Percentiles rank a stretch among this genome's conserved stretches.
phyloP scores from a whole-genome alignment of 2,329 filamentous ascomycete genomes.

The Myriosclerotinia scirpicola region DNA sequence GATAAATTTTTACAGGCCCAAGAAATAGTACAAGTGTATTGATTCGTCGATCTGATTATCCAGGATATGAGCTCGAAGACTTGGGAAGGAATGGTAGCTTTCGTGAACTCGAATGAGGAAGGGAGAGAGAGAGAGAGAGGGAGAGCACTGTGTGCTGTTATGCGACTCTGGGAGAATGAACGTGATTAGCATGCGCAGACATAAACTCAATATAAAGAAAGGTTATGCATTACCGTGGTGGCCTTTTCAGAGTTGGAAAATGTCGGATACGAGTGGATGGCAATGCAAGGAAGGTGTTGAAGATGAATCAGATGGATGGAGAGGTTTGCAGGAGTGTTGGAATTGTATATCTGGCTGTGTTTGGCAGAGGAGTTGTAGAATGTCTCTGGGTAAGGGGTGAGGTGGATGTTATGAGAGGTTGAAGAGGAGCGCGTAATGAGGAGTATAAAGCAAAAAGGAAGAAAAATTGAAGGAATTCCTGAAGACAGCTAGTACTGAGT shows the following conservation, averaged over 20 bases:
- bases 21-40: neutral
- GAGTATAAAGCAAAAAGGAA: neutral
- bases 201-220: neutral
- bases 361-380: too few relatives aligned
- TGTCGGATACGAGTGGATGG: neutral
- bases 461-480: neutral
- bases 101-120: neutral
- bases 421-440: neutral
- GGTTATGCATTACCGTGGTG: neutral
- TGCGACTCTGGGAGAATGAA: neutral
- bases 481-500: too few relatives aligned
- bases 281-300: neutral
- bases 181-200: neutral
- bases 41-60: neutral
- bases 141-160: neutral
- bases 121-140: neutral
- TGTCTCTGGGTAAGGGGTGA: neutral
- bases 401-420: neutral
- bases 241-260: neutral
- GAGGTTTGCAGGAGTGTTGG: too few relatives aligned
- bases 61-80: neutral
- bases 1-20: accelerated
- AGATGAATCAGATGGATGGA: neutral
- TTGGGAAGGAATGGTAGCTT: too few relatives aligned
- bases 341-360: too few relatives aligned